phyloP scores from a whole-genome alignment of 2,329 filamentous ascomycete genomes.

The Trichoderma citrinoviride region DNA sequence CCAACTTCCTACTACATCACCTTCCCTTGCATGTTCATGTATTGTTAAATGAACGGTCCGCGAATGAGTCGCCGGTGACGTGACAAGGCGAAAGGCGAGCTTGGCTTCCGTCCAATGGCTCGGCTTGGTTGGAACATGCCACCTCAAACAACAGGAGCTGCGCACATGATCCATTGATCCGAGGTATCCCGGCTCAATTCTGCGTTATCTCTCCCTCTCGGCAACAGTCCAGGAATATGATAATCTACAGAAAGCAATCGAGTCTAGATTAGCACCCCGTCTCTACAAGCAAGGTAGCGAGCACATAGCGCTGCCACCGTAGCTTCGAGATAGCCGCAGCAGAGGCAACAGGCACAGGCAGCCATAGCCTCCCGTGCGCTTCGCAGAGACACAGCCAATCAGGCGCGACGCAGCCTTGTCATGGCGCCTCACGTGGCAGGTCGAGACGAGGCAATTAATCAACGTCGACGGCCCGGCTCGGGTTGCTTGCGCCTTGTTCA shows the following conservation, averaged over 20 bases:
- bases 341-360: not conserved
- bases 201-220: not conserved
- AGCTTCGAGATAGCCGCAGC: not conserved
- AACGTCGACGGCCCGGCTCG: not conserved
- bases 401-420: slow-evolving; percentile 16
- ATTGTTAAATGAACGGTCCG: not conserved
- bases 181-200: slow-evolving; percentile 7
- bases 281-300: too few species aligned
- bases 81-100: not conserved
- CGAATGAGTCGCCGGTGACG: slow-evolving; percentile 13
- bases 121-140: slow-evolving; percentile 8
- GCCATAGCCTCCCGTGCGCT: not conserved
- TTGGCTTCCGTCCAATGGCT: slow-evolving; percentile 1
- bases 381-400: slow-evolving; percentile 2
- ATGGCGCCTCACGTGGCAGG: slow-evolving; percentile 15
- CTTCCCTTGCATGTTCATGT: not conserved
- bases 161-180: slow-evolving; percentile 20
- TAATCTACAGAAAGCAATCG: not conserved
- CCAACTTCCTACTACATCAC: too few species aligned
- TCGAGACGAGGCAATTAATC: slow-evolving; percentile 19
- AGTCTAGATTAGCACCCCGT: not conserved
- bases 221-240: not conserved
- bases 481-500: not conserved
- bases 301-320: not conserved
- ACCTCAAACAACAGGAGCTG: not conserved